phyloP scores from a whole-genome alignment of 2,329 filamentous ascomycete species.

The Fusarium ambrosium region DNA sequence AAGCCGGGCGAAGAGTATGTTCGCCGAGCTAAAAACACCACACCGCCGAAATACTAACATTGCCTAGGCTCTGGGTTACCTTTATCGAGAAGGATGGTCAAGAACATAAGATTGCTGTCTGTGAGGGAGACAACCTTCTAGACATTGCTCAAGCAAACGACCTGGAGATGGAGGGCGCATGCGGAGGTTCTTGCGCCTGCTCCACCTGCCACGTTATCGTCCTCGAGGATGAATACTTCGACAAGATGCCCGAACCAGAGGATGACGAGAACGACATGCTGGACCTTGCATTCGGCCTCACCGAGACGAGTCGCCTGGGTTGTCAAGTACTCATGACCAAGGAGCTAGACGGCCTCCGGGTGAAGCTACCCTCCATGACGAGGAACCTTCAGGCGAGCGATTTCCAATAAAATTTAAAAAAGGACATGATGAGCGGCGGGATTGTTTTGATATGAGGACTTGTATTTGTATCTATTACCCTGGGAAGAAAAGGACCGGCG shows the following conservation, averaged over 20 bases:
- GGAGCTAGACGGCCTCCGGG: conserved; percentile 87
- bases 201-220: conserved; percentile 95
- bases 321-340: conserved; percentile 95
- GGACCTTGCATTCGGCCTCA: conserved; percentile 89
- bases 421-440: conserved; percentile 19
- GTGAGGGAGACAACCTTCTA: conserved; percentile 90
- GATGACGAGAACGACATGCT: conserved; percentile 93
- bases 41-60: conserved; percentile 14
- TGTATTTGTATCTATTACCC: conserved; percentile 49
- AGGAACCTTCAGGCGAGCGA: conserved; percentile 96
- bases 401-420: conserved; percentile 66
- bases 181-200: conserved; percentile 93
- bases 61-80: conserved; percentile 81
- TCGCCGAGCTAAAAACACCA: not conserved
- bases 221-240: conserved; percentile 77
- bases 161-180: conserved; percentile 98
- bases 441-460: conserved; percentile 36
- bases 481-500: conserved; percentile 41
- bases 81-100: conserved; percentile 93
- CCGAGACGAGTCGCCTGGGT: conserved; percentile 85
- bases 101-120: conserved; percentile 82
- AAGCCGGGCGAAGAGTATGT: conserved; percentile 92
- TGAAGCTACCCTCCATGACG: conserved; percentile 92
- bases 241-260: conserved; percentile 82
- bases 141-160: conserved; percentile 96